Base-by-base conservation (phyloP, 2,329 filamentous ascomycete species). In the Trichoderma brevicompactum region DNA sequence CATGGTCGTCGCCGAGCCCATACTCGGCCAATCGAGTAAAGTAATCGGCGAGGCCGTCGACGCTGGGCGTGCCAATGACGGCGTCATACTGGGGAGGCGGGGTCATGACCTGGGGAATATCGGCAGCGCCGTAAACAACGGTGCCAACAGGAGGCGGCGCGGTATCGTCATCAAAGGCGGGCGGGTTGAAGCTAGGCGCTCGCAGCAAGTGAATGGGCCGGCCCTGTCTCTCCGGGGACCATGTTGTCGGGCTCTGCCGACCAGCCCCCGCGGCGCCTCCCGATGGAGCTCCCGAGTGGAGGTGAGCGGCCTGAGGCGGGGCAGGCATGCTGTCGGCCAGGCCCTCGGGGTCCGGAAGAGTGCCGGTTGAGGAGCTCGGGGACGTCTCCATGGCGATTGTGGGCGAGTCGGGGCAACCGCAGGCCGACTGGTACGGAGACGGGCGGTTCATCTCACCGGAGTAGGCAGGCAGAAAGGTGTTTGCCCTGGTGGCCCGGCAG, bases 401-500 rank as follows among this genome's bases (percentile, higher is more conserved):
- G 84, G 86, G 66, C 66, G 77, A 68, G 78, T 89, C 82, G 69
- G 85, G 79, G 68, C 85, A 87, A 72, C 88, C 79, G 74, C 85
- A 81, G 61, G 82, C 75, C 49, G 81, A 74, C 48, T 85, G 81
- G 52, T 71, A 76, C 3, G 73, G 69, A 75, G 80, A 38, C 74
- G 83, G 63, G 80, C 80, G 70, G 64, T 79, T 84, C 8, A 87
- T 88, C 4, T 77, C 74, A 23, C 82, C 81, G 7, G 80, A 79
- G 75, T 97, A 97, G 15, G 91, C 90, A 0, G 94, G 94, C 10
- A 97, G 84, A 12, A 88, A 88, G 32, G 91, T 96, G 76, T 97
- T 97, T 56, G 92, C 90, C 75, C 95, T 91, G 0, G 92, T 96
- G n/a, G 94, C 93, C 68, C 91, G 91, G 79, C 94, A 97, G 68